Evolutionary conservation across 306 rosid species (phyloP).

Genomic region (Castanospermum australe): DNA sequence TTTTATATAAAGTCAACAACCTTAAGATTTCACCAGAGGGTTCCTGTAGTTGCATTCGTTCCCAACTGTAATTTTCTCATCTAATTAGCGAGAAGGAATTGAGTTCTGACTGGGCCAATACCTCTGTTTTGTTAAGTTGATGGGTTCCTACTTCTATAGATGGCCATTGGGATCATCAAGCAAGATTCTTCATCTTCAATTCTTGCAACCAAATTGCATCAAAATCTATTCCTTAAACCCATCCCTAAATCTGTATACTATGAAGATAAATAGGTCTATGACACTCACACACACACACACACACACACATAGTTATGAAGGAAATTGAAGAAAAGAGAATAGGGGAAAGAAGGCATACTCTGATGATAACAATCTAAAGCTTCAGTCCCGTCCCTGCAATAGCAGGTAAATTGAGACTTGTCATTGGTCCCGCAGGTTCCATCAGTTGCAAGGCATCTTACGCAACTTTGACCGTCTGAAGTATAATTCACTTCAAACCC

Average conservation of each 20-base stretch:
- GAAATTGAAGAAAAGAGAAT: background rate
- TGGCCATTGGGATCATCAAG: background rate
- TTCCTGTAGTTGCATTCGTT: background rate
- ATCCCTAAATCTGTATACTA: background rate
- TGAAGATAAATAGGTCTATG: background rate
- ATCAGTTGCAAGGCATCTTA: background rate
- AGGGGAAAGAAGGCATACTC: slow-evolving; percentile 22
- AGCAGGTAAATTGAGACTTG: slow-evolving; percentile 27
- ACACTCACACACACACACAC: too few species aligned
- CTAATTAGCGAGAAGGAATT: background rate
- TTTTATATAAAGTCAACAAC: background rate
- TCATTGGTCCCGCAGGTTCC: slow-evolving; percentile 36
- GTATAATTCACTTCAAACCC: slow-evolving; percentile 40
- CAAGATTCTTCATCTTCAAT: background rate
- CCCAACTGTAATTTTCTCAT: background rate
- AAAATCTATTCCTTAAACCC: background rate
- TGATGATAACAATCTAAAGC: slow-evolving; percentile 22
- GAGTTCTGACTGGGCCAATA: background rate
- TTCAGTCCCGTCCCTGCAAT: slow-evolving; percentile 33
- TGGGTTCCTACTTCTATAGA: background rate
- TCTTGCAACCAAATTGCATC: background rate
- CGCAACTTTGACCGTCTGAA: background rate
- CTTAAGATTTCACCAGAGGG: slow-evolving; percentile 2
- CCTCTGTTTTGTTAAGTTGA: background rate
- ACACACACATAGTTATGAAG: background rate